Evolutionary conservation across 2,329 filamentous ascomycete genomes (phyloP).

Genomic region (Dothistroma septosporum): DNA sequence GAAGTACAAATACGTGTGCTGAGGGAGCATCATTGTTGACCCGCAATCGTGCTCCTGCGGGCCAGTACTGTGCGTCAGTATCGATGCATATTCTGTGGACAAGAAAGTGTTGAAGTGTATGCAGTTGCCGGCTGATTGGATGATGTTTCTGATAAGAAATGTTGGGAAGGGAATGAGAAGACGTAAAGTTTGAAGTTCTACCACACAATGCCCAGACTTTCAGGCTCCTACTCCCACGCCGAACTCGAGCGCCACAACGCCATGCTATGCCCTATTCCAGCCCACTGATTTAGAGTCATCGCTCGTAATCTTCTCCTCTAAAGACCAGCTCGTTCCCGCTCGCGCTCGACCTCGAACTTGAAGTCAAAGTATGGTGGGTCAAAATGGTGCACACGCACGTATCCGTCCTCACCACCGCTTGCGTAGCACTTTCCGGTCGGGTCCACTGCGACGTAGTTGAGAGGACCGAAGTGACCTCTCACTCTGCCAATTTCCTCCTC

Average conservation of each 20-base stretch:
- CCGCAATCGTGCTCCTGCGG: too few species aligned
- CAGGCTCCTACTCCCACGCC: neutral
- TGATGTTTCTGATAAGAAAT: neutral
- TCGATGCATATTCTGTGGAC: too few species aligned
- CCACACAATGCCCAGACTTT: neutral
- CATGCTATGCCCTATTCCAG: constrained; percentile 40
- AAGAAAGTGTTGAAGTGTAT: too few species aligned
- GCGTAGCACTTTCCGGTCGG: constrained; percentile 90
- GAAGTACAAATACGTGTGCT: too few species aligned
- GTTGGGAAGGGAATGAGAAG: neutral
- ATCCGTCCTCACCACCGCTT: constrained; percentile 94
- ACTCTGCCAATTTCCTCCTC: constrained; percentile 98
- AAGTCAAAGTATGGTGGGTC: constrained; percentile 99
- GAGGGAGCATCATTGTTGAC: too few species aligned
- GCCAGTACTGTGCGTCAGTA: too few species aligned
- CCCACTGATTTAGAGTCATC: constrained; percentile 14
- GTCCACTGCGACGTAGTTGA: constrained; percentile 94
- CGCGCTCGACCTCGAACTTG: constrained; percentile 95
- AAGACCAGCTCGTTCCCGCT: constrained; percentile 45
- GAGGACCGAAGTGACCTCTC: constrained; percentile 90
- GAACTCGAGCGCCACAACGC: constrained; percentile 31
- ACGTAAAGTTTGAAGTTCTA: constrained; percentile 1
- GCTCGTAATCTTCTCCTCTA: constrained; percentile 16
- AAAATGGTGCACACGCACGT: constrained; percentile 97
- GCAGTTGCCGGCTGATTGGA: neutral